Evolutionary conservation across 2,329 filamentous ascomycete species (phyloP).

Genomic region (Dryadomyces quercivorus): DNA sequence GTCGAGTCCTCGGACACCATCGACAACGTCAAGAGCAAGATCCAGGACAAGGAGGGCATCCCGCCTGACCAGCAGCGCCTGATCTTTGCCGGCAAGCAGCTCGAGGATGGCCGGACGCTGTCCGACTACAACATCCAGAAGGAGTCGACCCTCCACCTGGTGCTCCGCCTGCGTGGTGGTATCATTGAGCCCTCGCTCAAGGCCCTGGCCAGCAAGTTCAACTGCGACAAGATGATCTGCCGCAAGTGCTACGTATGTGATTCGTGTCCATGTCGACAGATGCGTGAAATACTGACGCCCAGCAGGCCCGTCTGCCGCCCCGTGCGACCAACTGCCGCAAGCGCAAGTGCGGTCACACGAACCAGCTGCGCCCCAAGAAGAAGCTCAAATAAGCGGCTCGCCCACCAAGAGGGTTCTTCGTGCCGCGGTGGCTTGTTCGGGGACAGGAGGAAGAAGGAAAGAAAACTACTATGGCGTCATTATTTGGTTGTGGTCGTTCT

Average conservation of each 20-base stretch:
- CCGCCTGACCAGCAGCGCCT: constrained; percentile 96
- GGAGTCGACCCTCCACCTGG: constrained; percentile 97
- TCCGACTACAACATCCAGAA: constrained; percentile 99
- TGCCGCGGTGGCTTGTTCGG: not conserved
- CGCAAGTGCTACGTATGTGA: constrained; percentile 79
- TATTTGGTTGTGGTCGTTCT: constrained; percentile 8
- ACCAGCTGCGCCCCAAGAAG: constrained; percentile 99
- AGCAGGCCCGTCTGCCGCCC: constrained; percentile 67
- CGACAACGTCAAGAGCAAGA: constrained; percentile 99
- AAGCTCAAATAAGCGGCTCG: constrained; percentile 47
- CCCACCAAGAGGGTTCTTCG: not conserved
- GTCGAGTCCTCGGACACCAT: constrained; percentile 98
- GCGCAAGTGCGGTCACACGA: constrained; percentile 99
- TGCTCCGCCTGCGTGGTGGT: constrained; percentile 97
- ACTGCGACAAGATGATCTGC: constrained; percentile 98
- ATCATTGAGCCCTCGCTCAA: constrained; percentile 99
- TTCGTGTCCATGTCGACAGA: too few species aligned
- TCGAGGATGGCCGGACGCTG: constrained; percentile 94
- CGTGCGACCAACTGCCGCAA: constrained; percentile 99
- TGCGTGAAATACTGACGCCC: not conserved
- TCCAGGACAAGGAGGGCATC: constrained; percentile 99
- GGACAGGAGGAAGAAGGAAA: not conserved
- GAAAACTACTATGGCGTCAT: constrained; percentile 4
- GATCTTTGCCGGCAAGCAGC: constrained; percentile 98
- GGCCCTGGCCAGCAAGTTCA: constrained; percentile 97